Base-by-base conservation (phyloP, 1,284 basidiomycete species). In the Pyrrhoderma lamaoense region DNA sequence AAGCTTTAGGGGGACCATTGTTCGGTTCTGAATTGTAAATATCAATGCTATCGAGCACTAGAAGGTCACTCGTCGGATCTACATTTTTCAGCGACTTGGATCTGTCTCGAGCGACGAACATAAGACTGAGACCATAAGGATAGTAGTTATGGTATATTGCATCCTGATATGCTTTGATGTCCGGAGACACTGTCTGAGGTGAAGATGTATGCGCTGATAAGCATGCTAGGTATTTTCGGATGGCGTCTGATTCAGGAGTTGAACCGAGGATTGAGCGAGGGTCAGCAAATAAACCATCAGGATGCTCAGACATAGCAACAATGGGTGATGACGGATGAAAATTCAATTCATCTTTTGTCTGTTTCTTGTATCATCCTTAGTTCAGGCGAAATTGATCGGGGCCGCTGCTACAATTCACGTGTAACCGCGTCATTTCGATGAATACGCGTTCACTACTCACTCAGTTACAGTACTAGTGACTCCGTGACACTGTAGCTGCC, bases 131-230 rank as follows among this genome's bases (percentile, higher is more conserved):
- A 9, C 91, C 92, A 31, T 92, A 73, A 1, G 73, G 25, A 62
- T 76, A 78, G 69, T 91, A 92, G 66, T 90, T 93, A 70, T 87
- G 77, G 69, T 93, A 96, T 54, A 90, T 79, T 3, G 77, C 77
- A 65, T 94, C 90, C 35, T 85, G 65, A 65, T 90, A 94, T 0
- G 80, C 69, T 64, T 89, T 91, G 64, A 89, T 68, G 54, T 87
- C 77, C 8, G 85, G 80, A n/a, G 60, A 55, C 1, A 64, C 55
- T 56, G 42, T 45, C 45, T 58, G 53, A 50, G 51, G 45, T 36
- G 51, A 49, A 53, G 59, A 50, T 13, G 59, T 54, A 13, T 56
- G 58, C 11, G 62, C 49, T 3, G 67, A 58, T 3, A 85, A 64
- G 2, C 64, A 58, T 3, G 64, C 50, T 38, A 86, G 66, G 57